These are phyloP conservation scores for Kodamaea kakaduensis DNA, from an alignment of 805 yeast genomes.

Conservation along the genomic window DNA sequence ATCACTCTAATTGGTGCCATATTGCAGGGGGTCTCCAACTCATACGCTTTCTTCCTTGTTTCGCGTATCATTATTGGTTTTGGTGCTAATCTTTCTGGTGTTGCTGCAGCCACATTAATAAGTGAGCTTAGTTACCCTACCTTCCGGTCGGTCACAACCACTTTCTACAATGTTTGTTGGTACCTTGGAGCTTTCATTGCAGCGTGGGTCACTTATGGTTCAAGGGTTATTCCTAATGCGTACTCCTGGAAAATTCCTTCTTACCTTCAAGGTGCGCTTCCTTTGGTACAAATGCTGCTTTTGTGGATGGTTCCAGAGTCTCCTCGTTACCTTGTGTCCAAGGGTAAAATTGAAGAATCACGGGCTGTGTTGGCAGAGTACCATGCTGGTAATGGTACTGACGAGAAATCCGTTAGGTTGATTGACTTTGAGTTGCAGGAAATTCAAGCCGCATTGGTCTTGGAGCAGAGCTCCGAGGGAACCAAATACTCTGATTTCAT, in stretches of 20 bases:
- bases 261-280: constrained; percentile 46
- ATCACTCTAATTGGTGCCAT: constrained; percentile 32
- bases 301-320: constrained; percentile 40
- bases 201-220: constrained; percentile 49
- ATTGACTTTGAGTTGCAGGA: constrained; percentile 22
- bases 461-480: constrained; percentile 31
- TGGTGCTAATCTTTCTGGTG: constrained; percentile 40
- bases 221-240: constrained; percentile 26
- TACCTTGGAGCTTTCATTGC: constrained; percentile 51
- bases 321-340: constrained; percentile 27
- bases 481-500: constrained; percentile 39
- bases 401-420: constrained; percentile 16
- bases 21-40: constrained; percentile 33
- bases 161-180: constrained; percentile 51
- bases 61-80: constrained; percentile 47
- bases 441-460: constrained; percentile 26
- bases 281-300: constrained; percentile 37
- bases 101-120: constrained; percentile 46
- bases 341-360: constrained; percentile 23
- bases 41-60: constrained; percentile 37
- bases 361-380: constrained; percentile 28
- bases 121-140: constrained; percentile 51
- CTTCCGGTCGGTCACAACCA: constrained; percentile 20
- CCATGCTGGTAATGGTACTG: constrained; percentile 38
- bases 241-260: constrained; percentile 57